Base-by-base conservation (phyloP, 176 grass and related monocot species). In the Zoysia japonica region DNA sequence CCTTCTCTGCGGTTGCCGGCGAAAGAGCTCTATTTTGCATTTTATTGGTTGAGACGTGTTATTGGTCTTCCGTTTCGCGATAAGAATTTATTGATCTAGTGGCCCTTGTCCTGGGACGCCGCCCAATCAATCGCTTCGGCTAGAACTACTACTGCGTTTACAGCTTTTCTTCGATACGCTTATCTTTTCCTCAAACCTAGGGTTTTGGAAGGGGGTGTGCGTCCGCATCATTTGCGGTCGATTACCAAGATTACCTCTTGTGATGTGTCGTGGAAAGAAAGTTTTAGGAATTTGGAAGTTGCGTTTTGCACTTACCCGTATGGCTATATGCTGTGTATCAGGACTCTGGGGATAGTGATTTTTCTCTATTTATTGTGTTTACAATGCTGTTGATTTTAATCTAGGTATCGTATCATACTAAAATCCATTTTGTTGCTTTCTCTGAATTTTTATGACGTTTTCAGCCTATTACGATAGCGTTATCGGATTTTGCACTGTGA, bases 21-120 rank as follows among this genome's bases (percentile, higher is more conserved):
- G 5, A 41, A 78, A 42, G 53, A 7, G 7, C 20, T 1, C 46
- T 6, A 0, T 47, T 43, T 55, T n/a, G 70, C 53, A 16, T 4
- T 65, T 74, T 7, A 11, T 70, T 61, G 53, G 53, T 48, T 0
- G 9, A 13, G 12, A 6, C 16, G 5, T 17, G 5, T 52, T 9
- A 6, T 47, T 44, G 62, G 7, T 4, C 40, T 16, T 11, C 11
- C 20, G 60, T 13, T 61, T 81, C 6, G 41, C 41, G 53, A 38
- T 61, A 47, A 47, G 11, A 11, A 17, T 19, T 62, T 35, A 10
- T 76, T 81, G 85, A 76, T 81, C 71, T 55, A 39, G 55, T 54
- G 57, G 11, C 54, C 5, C n/a, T 52, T 45, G 77, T 49, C 52
- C 11, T 16, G 11, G 16, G 16, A 11, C 5, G 20, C 47, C 65